phyloP scores from a whole-genome alignment of 108 stramenopile genomes.

The Skeletonema tropicum region DNA sequence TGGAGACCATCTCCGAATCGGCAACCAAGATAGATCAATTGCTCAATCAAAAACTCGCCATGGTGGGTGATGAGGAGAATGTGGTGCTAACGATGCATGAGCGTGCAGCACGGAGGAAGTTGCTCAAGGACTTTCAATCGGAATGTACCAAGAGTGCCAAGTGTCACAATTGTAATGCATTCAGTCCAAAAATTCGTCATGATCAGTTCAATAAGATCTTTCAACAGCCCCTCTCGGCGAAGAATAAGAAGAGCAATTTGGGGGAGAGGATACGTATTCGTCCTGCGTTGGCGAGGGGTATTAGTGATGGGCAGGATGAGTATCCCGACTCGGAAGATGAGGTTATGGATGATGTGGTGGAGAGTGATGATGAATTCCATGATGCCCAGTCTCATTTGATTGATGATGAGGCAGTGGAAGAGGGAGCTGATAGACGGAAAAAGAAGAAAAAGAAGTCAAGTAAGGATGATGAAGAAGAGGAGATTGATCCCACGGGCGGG shows the following conservation, averaged over 20 bases:
- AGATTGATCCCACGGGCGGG: constrained; percentile 35
- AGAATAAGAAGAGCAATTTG: constrained; percentile 56
- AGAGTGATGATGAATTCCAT: constrained; percentile 41
- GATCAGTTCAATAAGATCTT: constrained; percentile 97
- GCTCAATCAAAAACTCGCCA: constrained; percentile 26
- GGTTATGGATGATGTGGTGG: constrained; percentile 21
- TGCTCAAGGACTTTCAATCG: constrained; percentile 79
- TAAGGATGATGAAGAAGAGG: constrained; percentile 24
- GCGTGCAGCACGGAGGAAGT: constrained; percentile 55
- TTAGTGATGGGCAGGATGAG: constrained; percentile 11
- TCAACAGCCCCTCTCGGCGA: constrained; percentile 57
- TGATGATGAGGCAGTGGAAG: constrained; percentile 55
- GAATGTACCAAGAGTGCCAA: constrained; percentile 55
- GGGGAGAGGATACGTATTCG: constrained; percentile 65
- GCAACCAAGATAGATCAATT: constrained; percentile 40
- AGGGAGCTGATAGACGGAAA: background rate
- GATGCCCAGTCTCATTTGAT: constrained; percentile 12
- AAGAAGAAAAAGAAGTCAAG: constrained; percentile 33
- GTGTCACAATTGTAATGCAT: constrained; percentile 93
- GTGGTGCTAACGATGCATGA: constrained; percentile 62
- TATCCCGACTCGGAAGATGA: constrained; percentile 48
- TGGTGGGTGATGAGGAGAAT: background rate
- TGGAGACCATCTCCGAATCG: constrained; percentile 7
- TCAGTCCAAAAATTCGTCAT: constrained; percentile 87
- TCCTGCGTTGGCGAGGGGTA: constrained; percentile 60